These are phyloP conservation scores for Euphorbia tirucalli DNA, from an alignment of 345 rosid species.

Conservation along the genomic window DNA sequence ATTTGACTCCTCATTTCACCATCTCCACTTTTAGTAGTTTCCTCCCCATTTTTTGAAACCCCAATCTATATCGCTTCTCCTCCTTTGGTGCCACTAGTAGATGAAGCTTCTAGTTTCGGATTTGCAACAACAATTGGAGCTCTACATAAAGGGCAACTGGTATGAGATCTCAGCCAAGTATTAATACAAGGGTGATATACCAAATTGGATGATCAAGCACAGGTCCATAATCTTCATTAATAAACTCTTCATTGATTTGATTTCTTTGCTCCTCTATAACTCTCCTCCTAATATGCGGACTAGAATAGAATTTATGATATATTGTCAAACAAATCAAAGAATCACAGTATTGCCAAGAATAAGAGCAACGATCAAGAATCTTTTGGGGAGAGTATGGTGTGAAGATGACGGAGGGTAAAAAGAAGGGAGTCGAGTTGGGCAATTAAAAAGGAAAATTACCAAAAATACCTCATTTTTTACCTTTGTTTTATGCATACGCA, in stretches of 20 bases:
- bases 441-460: no score
- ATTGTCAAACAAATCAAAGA: background rate
- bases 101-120: background rate
- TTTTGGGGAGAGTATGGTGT: slow-evolving; percentile 1
- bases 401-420: background rate
- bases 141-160: slow-evolving; percentile 26
- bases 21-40: slow-evolving; percentile 7
- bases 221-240: slow-evolving; percentile 24
- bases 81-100: background rate
- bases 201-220: slow-evolving; percentile 25
- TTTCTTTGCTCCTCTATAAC: background rate
- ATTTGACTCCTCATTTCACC: slow-evolving; percentile 17
- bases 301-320: slow-evolving; percentile 8
- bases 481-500: no score
- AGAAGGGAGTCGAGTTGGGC: background rate
- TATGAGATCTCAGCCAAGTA: slow-evolving; percentile 33
- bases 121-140: slow-evolving; percentile 41
- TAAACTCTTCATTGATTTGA: slow-evolving; percentile 16
- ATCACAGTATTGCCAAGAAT: background rate
- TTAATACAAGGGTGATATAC: slow-evolving; percentile 28
- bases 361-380: background rate
- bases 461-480: no score
- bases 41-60: slow-evolving; percentile 24
- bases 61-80: slow-evolving; percentile 27
- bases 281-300: slow-evolving; percentile 6